Base-by-base conservation (phyloP, 2,329 filamentous ascomycete species). In the Coleophoma crateriformis region DNA sequence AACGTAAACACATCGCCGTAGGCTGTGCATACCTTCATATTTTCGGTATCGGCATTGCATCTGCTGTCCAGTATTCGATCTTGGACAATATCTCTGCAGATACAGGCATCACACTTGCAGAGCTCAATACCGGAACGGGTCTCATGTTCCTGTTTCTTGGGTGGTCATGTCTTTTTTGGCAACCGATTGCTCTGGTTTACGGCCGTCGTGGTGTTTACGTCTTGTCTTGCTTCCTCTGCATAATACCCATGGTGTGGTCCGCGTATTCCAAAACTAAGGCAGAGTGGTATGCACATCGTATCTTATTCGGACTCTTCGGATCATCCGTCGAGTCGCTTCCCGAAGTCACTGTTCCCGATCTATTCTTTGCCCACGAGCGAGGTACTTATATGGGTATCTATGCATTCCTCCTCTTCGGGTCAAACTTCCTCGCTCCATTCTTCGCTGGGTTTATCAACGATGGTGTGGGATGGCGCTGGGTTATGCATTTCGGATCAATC, bases 111-210 rank as follows among this genome's bases (percentile, higher is more conserved):
- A 70, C 69, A 0, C 58, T 75, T 2, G 63, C 61, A 4, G 65
- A 71, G 33, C 59, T 78, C 15, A 75, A 75, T 51, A 66, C 70
- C 45, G 76, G 75, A 7, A 77, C 71, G 12, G 76, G 76, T 2
- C 70, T 73, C 46, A 75, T 77, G 73, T 78, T 78, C 54, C 58
- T 78, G 32, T 66, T 71, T 14, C 67, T 75, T 17, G 74, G 75
- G 3, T 77, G 73, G 74, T 74, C 72, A 0, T 70, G 71, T 53
- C 59, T 79, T 2, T 63, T 79, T 39, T 77, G 72, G 71, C 76
- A 79, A 54, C 75, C 77, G 2, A 58, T 79, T 33, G 76, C 76
- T 0, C 59, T 78, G 14, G 71, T 72, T 44, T 78, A 75, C 51
- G 77, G 77, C 15, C 71, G 74, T 45, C 67, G 74, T 10, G 27